Evolutionary conservation across 2,329 filamentous ascomycete species (phyloP).

Genomic region (Cladophialophora chaetospira): DNA sequence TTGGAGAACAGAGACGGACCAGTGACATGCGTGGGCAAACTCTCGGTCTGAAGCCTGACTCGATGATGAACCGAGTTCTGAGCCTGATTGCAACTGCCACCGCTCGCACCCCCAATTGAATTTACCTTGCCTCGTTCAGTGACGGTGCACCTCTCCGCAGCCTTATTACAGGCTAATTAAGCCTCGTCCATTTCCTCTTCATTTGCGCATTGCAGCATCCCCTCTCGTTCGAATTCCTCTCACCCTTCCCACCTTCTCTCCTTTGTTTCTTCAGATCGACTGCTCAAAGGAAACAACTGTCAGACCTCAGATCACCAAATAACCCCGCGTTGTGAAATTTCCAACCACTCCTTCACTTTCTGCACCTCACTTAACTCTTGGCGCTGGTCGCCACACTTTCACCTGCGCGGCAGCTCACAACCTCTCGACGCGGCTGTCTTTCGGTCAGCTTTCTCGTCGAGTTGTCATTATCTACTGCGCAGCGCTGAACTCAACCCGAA

Average conservation of each 20-base stretch:
- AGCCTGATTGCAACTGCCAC: slow-evolving; percentile 11
- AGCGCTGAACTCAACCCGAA: background rate
- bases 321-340: background rate
- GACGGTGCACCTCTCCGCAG: slow-evolving; percentile 19
- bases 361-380: background rate
- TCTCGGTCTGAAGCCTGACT: slow-evolving; percentile 9
- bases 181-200: slow-evolving; percentile 24
- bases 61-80: slow-evolving; percentile 10
- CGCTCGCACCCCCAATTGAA: slow-evolving; percentile 2
- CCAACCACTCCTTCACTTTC: background rate
- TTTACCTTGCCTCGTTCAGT: slow-evolving; percentile 9
- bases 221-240: slow-evolving; percentile 17
- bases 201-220: slow-evolving; percentile 15
- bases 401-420: background rate
- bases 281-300: background rate
- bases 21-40: slow-evolving; percentile 2
- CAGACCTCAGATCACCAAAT: background rate
- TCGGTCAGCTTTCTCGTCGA: background rate
- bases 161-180: slow-evolving; percentile 31
- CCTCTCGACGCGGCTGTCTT: background rate
- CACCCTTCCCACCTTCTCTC: slow-evolving; percentile 15
- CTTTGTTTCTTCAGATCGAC: background rate
- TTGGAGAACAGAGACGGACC: background rate
- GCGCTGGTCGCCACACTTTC: slow-evolving; percentile 4
- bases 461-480: background rate